Percentiles rank a stretch among this genome's conserved stretches.
These are phyloP conservation scores for Erysimum cheiranthoides DNA, from an alignment of 345 rosid species.

Conservation along the genomic window DNA sequence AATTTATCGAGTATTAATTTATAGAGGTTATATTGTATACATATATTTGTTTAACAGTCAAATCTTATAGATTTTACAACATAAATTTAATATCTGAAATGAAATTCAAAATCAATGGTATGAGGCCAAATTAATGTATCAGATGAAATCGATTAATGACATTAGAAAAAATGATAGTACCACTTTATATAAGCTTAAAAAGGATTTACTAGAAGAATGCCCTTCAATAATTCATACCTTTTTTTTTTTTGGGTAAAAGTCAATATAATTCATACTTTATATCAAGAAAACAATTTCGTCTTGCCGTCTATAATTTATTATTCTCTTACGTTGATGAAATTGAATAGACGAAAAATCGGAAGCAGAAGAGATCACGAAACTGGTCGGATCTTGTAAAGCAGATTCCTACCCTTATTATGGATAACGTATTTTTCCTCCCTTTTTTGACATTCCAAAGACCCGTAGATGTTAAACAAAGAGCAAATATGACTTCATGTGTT, in stretches of 20 bases:
- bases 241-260: too few relatives aligned
- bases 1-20: too few relatives aligned
- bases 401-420: constrained; percentile 30
- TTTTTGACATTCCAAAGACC: constrained; percentile 41
- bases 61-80: not conserved
- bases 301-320: constrained; percentile 19
- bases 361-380: constrained; percentile 32
- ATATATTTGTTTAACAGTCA: not conserved
- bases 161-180: not conserved
- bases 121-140: constrained; percentile 11
- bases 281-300: constrained; percentile 10
- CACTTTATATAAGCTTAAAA: not conserved
- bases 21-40: too few relatives aligned
- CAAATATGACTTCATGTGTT: constrained; percentile 33
- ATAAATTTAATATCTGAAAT: not conserved
- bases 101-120: not conserved
- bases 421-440: constrained; percentile 30
- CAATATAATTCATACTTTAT: not conserved
- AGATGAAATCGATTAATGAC: not conserved
- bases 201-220: not conserved
- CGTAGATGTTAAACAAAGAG: constrained; percentile 14
- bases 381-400: constrained; percentile 33
- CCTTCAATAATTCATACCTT: not conserved
- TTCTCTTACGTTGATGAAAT: constrained; percentile 11
- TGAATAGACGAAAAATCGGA: constrained; percentile 16